Base-by-base conservation (phyloP, 2,329 filamentous ascomycete species). In the Trichoderma brevicompactum region DNA sequence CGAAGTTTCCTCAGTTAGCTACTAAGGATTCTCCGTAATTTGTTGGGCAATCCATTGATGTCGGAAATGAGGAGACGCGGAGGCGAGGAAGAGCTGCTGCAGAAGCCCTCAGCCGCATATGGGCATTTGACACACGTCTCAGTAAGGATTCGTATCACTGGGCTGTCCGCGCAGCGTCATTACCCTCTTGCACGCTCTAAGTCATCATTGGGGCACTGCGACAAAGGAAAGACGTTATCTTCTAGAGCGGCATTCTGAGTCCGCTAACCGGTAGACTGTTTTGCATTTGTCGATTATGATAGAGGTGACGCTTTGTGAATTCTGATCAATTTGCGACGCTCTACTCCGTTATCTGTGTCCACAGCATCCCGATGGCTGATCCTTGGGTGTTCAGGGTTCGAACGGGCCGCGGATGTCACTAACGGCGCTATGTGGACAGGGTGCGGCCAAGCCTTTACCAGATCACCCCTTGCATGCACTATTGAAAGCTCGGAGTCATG, bases 381-480 rank as follows among this genome's bases (percentile, higher is more conserved):
- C 19, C 36, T 17, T 62, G 8, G 19, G 12, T 44, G 7, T 36
- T 10, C n/a, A n/a, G 48, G 38, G 38, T 32, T 53, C n/a, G 10
- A 44, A 62, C 12, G 28, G 40, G 28, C 38, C 7, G 38, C 9
- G 12, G 23, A 28, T 32, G 23, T 48, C n/a, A 34, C 48, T 12
- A 62, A 52, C 23, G n/a, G n/a, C 32, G 48, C 40, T 23, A 36
- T 44, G 28, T 43, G 44, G 17, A 7, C 34, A 46, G 32, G 34
- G 43, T 48, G 19, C 28, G 40, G 38, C 44, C n/a, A 34, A 53
- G 40, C 40, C 43, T 59, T 28, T 34, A n/a, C 36, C 10, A 13
- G 15, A n/a, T 62, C 28, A 15, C n/a, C 38, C 59, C 59, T 62
- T 62, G 59, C 59, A 62, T 62, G 36, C 46, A 52, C 59, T 62